These are phyloP conservation scores for Alternaria triticina DNA, from an alignment of 2,329 filamentous ascomycete species.

Conservation along the genomic window DNA sequence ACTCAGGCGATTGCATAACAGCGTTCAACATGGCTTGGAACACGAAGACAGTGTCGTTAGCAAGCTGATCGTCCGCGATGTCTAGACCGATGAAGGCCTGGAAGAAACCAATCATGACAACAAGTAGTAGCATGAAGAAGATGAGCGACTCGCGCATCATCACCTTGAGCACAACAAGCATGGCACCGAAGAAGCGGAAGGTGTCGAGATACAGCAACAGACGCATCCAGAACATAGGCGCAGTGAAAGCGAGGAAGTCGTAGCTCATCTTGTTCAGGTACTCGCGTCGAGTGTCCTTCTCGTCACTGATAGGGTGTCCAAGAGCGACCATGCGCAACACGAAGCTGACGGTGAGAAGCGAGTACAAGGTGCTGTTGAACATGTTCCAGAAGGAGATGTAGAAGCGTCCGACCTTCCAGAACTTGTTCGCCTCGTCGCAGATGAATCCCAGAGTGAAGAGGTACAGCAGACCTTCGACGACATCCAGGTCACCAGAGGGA, in stretches of 20 bases:
- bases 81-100: slow-evolving; percentile 95
- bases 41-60: slow-evolving; percentile 74
- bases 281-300: slow-evolving; percentile 52
- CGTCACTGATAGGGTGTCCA: slow-evolving; percentile 60
- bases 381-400: slow-evolving; percentile 98
- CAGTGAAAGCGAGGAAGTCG: slow-evolving; percentile 90
- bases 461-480: slow-evolving; percentile 84
- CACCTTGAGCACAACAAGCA: slow-evolving; percentile 91
- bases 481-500: slow-evolving; percentile 78
- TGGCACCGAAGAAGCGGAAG: slow-evolving; percentile 94
- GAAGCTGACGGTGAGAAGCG: slow-evolving; percentile 78
- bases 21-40: slow-evolving; percentile 85
- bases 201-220: slow-evolving; percentile 92
- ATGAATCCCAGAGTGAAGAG: slow-evolving; percentile 91
- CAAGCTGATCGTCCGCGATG: slow-evolving; percentile 71
- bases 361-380: slow-evolving; percentile 86
- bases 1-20: slow-evolving; percentile 91
- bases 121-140: slow-evolving; percentile 88
- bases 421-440: slow-evolving; percentile 83
- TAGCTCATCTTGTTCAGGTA: slow-evolving; percentile 84
- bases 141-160: slow-evolving; percentile 77
- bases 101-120: slow-evolving; percentile 85
- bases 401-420: slow-evolving; percentile 91
- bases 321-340: slow-evolving; percentile 80
- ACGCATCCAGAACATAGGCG: slow-evolving; percentile 96